Evolutionary conservation across 352 stramenopile species (phyloP), one percentile per base, ranked within the genome.

Genomic region (Phytophthora cryptogea): DNA sequence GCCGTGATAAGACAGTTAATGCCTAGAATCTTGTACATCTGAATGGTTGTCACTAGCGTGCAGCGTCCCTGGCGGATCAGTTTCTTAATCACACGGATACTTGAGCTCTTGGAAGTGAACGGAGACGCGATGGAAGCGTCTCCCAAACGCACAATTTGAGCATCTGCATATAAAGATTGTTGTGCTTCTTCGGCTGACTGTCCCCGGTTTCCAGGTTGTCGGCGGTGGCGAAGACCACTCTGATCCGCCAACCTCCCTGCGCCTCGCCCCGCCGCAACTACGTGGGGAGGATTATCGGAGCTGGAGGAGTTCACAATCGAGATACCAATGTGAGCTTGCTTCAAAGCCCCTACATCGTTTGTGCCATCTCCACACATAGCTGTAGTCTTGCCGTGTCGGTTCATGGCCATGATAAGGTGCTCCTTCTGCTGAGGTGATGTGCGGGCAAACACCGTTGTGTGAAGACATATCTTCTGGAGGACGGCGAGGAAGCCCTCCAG

Each of bases 81-180:
- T 52, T 98, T 92, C 28, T 99, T 95, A 43, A 88, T 92, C 13
- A 84, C 81, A 67, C 86, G 86, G 53, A 97, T 94, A 36, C 83
- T 94, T 63, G 97, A 86, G 72, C 97, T 80, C 81, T 93, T 80
- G 30, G 94, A 98, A 5, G 98, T 99, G 72, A 99, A 99, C 0
- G 98, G 98, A 50, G 97, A 99, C n/a, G 98, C 98, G 41, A 99
- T 98, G 27, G 96, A 99, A 11, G 98, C 98, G 76, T 99, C 97
- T 9, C 98, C 97, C 32, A 99, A 83, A 78, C 98, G 98, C 2
- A 99, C 95, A 88, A 99, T 97, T 8, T 96, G 83, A 52, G 96
- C 81, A 56, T 94, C 83, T 53, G 86, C 68, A 32, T 94, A 86
- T 72, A 89, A 78, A 62, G 89, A 92, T 56, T 92, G 83, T 30